Base-by-base conservation (phyloP, 164 flowering plant genomes). In the Dillenia suffruticosa region DNA sequence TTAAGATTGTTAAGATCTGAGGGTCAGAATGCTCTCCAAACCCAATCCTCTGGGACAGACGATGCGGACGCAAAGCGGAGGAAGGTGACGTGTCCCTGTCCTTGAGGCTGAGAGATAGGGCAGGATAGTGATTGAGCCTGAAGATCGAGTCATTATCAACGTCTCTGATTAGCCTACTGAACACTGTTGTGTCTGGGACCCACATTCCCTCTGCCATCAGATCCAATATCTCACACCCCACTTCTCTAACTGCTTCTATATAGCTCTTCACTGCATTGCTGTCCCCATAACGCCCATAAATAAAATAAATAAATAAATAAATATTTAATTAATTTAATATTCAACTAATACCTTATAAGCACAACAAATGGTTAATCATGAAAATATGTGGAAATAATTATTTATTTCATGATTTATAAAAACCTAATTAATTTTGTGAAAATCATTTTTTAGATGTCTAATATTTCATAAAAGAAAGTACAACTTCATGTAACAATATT, bases 1-100 rank as follows among this genome's bases (percentile, higher is more conserved):
- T 61, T 47, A 87, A 60, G 51, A 85, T 14, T 56, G 93, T 81
- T 58, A 85, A 19, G 73, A 87, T 79, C 82, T 85, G 90, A 71
- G 88, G 87, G 72, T 85, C 90, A 2, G 85, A 65, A 62, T 87
- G 93, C 72, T 79, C 93, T 5, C 94, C 94, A 53, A 87, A 79
- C 2, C 90, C 94, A 46, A 85, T 72, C 59, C 51, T 68, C n/a
- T 12, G 40, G 40, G 40, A 32, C 40, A 32, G 40, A 5, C 5
- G 40, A 32, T 32, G 40, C 7, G 40, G 63, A 51, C 24, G 48
- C n/a, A 10, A 26, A n/a, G 12, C 7, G 26, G 66, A n/a, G 19
- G 67, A 40, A 10, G 49, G 59, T 44, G 56, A 51, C 62, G 49
- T 51, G 58, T 48, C 49, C 24, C 14, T 24, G 12, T 59, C 57